A percentile compares a stretch with the other conserved stretches of the same genome.
These are phyloP conservation scores for Starmera amethionina DNA, from an alignment of 805 yeast species.

Conservation along the genomic window DNA sequence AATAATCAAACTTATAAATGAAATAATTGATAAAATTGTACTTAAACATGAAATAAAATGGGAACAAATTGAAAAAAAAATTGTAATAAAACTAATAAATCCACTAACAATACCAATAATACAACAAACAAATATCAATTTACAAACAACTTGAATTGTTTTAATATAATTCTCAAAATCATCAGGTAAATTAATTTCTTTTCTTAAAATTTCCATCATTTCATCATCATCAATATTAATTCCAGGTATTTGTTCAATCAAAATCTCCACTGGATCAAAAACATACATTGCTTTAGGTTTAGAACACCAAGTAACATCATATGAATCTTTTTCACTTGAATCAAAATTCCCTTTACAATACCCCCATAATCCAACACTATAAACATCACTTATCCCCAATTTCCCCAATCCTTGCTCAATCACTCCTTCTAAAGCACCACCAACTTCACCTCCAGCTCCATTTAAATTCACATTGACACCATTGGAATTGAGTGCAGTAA, in stretches of 20 bases:
- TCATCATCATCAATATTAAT: constrained; percentile 13
- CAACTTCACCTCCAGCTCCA: too few species aligned
- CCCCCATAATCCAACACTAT: constrained; percentile 54
- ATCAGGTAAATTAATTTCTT: constrained; percentile 41
- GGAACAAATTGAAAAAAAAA: constrained; percentile 36
- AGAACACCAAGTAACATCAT: constrained; percentile 39
- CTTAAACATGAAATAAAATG: constrained; percentile 35
- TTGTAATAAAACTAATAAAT: constrained; percentile 31
- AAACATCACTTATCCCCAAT: constrained; percentile 34
- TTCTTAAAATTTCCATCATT: constrained; percentile 21
- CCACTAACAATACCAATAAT: constrained; percentile 37
- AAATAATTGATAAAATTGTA: constrained; percentile 32
- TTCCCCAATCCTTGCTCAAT: too few species aligned
- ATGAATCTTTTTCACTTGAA: constrained; percentile 6
- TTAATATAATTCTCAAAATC: constrained; percentile 35
- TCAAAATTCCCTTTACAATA: constrained; percentile 39
- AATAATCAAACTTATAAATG: constrained; percentile 27
- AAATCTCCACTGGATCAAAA: constrained; percentile 39
- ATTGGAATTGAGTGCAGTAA: constrained; percentile 1
- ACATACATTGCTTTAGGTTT: constrained; percentile 43
- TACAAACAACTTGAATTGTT: constrained; percentile 36
- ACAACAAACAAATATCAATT: constrained; percentile 50
- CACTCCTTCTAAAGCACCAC: constrained; percentile 5
- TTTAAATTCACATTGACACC: too few species aligned
- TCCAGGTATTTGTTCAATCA: constrained; percentile 13